These are phyloP conservation scores for Nakaseomyces uthaithaninus DNA, from an alignment of 1,139 yeast genomes.

Conservation along the genomic window DNA sequence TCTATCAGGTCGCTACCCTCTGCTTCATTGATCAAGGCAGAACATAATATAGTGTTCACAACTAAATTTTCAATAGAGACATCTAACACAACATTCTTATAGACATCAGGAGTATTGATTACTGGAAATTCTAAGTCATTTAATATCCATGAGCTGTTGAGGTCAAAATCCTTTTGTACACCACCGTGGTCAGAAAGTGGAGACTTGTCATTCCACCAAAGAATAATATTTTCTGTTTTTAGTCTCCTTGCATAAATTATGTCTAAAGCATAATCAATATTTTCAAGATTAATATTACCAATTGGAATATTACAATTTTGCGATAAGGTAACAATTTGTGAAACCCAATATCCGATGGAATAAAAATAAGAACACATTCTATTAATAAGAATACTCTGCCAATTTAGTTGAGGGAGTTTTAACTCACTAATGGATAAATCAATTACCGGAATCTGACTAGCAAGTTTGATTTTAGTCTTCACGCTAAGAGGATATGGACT, in stretches of 20 bases:
- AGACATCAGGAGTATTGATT: constrained; percentile 73
- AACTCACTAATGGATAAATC: constrained; percentile 49
- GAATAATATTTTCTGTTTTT: constrained; percentile 52
- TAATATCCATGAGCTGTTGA: constrained; percentile 34
- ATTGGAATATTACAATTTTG: constrained; percentile 74
- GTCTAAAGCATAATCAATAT: constrained; percentile 73
- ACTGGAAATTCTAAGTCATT: constrained; percentile 64
- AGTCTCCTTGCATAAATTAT: constrained; percentile 77
- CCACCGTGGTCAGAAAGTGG: constrained; percentile 89
- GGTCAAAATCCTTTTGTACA: constrained; percentile 49
- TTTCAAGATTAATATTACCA: constrained; percentile 73
- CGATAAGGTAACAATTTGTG: constrained; percentile 57
- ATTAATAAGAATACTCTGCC: constrained; percentile 71
- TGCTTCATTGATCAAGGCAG: constrained; percentile 77
- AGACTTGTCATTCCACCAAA: constrained; percentile 83
- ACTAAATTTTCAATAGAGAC: constrained; percentile 70
- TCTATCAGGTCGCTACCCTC: constrained; percentile 80
- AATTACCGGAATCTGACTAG: constrained; percentile 57
- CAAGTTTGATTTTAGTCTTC: constrained; percentile 37
- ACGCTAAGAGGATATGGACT: constrained; percentile 54
- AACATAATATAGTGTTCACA: constrained; percentile 77
- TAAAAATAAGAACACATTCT: constrained; percentile 64
- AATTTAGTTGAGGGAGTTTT: constrained; percentile 69
- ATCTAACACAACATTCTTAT: constrained; percentile 72
- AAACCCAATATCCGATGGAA: constrained; percentile 67